phyloP scores from a whole-genome alignment of 306 rosid species.

The Acacia crassicarpa region DNA sequence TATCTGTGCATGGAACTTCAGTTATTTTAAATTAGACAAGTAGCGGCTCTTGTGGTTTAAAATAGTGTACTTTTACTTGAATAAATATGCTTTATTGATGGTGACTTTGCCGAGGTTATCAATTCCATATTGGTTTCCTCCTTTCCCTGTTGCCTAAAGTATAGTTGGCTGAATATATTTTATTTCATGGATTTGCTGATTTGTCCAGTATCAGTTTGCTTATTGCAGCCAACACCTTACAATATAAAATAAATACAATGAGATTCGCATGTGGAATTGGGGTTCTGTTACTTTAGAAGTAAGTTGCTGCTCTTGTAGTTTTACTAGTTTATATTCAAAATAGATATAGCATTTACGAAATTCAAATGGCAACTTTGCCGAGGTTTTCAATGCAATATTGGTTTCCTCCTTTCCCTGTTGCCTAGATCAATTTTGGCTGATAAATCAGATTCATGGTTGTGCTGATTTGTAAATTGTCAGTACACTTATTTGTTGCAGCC shows the following conservation, averaged over 20 bases:
- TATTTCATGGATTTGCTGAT: conserved; percentile 1
- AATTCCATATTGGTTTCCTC: conserved; percentile 41
- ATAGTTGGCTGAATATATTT: conserved; percentile 13
- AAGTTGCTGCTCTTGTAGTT: background rate
- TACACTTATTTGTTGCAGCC: conserved; percentile 23
- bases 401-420: conserved; percentile 70
- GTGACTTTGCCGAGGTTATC: conserved; percentile 67
- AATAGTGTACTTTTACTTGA: background rate
- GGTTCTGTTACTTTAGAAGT: background rate
- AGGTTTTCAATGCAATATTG: conserved; percentile 40
- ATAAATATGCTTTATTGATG: background rate
- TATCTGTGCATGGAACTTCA: background rate
- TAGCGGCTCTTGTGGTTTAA: background rate
- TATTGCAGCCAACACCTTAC: background rate
- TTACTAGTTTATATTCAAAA: background rate
- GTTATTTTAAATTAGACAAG: too few relatives aligned
- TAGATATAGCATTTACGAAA: background rate
- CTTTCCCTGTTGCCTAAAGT: conserved; percentile 70
- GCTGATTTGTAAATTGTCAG: conserved; percentile 19
- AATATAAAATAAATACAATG: background rate
- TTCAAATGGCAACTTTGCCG: conserved; percentile 60
- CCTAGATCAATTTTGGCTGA: conserved; percentile 44
- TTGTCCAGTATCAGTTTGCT: conserved; percentile 11
- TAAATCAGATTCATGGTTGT: conserved; percentile 15
- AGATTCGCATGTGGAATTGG: background rate